Base-by-base conservation (phyloP, 164 flowering plant species). In the Umbellularia californica region DNA sequence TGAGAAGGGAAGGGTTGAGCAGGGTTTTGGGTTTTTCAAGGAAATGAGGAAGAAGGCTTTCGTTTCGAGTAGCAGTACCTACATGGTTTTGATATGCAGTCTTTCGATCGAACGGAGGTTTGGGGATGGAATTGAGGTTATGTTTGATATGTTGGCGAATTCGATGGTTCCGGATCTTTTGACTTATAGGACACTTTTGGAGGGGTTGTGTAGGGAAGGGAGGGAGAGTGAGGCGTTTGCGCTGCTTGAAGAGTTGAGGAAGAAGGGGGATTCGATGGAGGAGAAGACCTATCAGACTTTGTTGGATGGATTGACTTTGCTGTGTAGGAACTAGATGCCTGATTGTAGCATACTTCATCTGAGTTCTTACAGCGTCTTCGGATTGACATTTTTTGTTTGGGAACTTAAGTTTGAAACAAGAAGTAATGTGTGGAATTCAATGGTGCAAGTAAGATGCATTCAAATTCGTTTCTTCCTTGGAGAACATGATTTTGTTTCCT, bases 151-250 rank as follows among this genome's bases (percentile, higher is more conserved):
- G 97, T 74, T 95, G 77, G 75, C 70, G 5, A 83, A 85, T 78
- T 77, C 81, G 0, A 81, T 80, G 94, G 76, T 77, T 19, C 98
- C 97, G 0, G 97, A 92, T 84, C 35, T 87, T 72, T 80, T 94
- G 80, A 95, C 97, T 6, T 93, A 91, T 70, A 90, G 79, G 83
- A 93, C 97, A 3, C 62, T 93, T 50, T 78, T 95, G 79, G 97
- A 88, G 71, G 95, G 83, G 22, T 71, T 95, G 84, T 93, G 94
- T 73, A 76, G 93, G 81, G 90, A 81, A 47, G 94, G 97, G 66
- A 87, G 80, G 82, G 89, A 78, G 25, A 69, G 80, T 58, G 94
- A 90, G 27, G 97, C 97, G 17, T 83, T 87, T 68, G 84, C 85
- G 20, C 76, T 91, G 47, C 88, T 95, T 55, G 91, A 93, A 72